A percentile compares a stretch with the other conserved stretches of the same genome.
phyloP scores from a whole-genome alignment of 2,329 filamentous ascomycete species.

The Cladosporium oxysporum region DNA sequence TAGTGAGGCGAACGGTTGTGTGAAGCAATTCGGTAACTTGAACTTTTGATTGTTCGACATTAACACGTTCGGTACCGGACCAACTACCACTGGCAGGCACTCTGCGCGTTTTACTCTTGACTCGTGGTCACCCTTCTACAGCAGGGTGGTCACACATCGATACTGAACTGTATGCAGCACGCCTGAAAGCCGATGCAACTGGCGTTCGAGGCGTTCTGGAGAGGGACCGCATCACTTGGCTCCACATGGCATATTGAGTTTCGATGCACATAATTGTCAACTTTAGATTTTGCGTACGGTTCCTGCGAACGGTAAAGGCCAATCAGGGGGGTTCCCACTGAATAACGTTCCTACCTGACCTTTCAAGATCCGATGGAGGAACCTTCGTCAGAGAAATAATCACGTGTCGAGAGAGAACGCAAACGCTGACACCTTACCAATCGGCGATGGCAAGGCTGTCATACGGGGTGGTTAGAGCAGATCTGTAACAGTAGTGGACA shows the following conservation, averaged over 20 bases:
- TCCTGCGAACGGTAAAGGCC: not conserved
- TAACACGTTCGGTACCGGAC: not conserved
- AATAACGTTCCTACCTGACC: not conserved
- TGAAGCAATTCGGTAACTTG: not conserved
- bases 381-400: not conserved
- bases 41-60: not conserved
- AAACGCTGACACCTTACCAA: not conserved
- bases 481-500: not conserved
- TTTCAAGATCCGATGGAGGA: not conserved
- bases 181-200: not conserved
- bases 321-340: not conserved
- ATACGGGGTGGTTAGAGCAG: not conserved
- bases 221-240: not conserved
- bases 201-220: not conserved
- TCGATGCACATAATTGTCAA: not conserved
- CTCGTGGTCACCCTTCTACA: not conserved
- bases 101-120: not conserved
- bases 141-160: not conserved
- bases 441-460: not conserved
- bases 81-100: not conserved
- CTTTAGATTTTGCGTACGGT: not conserved
- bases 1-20: not conserved
- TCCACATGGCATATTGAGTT: not conserved
- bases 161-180: not conserved
- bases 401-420: not conserved